Base-by-base conservation (phyloP, 139 green algal genomes). In the Closterium sp. region DNA sequence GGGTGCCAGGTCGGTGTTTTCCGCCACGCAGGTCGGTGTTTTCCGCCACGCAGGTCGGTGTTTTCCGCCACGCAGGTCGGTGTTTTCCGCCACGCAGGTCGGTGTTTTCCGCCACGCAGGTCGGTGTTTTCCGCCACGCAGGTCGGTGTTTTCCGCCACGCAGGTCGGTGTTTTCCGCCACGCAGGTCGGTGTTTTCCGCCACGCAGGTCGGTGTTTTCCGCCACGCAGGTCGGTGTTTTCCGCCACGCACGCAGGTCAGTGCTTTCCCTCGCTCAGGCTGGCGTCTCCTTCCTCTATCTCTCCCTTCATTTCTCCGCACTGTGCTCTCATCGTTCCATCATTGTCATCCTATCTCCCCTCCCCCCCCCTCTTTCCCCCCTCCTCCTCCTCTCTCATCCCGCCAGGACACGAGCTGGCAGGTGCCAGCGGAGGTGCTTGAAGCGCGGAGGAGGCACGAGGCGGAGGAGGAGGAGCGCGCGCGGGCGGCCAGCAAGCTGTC, bases 331-430 rank as follows among this genome's bases (percentile, higher is more conserved):
- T 25, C 85, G 25, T 89, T 81, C 8, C 10, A 16, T 25, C 33
- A 10, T 10, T 38, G 36, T 28, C n/a, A 33, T 31, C 30, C n/a
- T 81, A 21, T 81, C 83, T 34, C 31, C 83, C 83, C 12, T 34
- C 21, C 31, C 83, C 30, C 83, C 30, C 83, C 30, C 28, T 86
- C 83, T 28, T 32, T 85, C 2, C 30, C 83, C 30, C 21, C 31
- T 33, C 30, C 83, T 4, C 83, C 30, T 2, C 30, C 21, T 86
- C 83, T 34, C 83, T 34, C 83, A 12, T 34, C n/a, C 30, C 83
- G 83, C n/a, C 32, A 35, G 31, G 84, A 88, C 31, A 97, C 95
- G 4, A 93, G 91, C 1, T 97, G 96, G 96, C 87, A 95, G 21
- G 90, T 95, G 12, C 96, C 96, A 0, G 32, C 76, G 34, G 95